Evolutionary conservation across 805 yeast genomes (phyloP), one percentile per base, ranked within the genome.

Genomic region (Candida morakotiae): DNA sequence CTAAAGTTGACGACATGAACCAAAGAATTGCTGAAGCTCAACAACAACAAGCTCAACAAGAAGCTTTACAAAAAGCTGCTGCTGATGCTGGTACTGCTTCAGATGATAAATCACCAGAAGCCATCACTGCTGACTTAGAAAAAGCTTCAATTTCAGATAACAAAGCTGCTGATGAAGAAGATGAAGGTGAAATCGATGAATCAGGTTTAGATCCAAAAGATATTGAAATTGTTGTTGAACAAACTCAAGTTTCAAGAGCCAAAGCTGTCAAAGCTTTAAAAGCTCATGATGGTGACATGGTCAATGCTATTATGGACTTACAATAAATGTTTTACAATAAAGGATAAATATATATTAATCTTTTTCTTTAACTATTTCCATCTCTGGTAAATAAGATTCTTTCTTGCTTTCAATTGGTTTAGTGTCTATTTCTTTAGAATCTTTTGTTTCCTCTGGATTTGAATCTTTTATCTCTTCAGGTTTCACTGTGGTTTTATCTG

Each of bases 1-100:
- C 96, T 62, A 86, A 87, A 78, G 84, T 86, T 53, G 97, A 91
- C 69, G 96, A 91, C 75, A 72, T 88, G 69, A 80, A 82, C 71
- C 81, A 86, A 70, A 82, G 88, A 76, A 76, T 85, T 68, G 83
- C 84, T 61, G 84, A 81, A 62, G 83, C 85, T 46, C 85, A 82
- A 64, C 85, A 85, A 59, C 86, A 86, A 49, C 85, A 81, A 67
- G 79, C 77, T 48, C 71, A 67, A 45, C 64, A 62, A 42, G 69
- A 64, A 39, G 69, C 68, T 42, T 67, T 66, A 41, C 67, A 69
- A 41, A 62, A 63, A 42, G 72, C 69, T 45, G 67, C 65, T 46
- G 72, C 64, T 41, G 58, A 55, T 48, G 55, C 58, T 39, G 61
- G 58, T 38, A 54, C 49, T 34, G 58, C 52, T 35, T 25, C 45